Evolutionary conservation across 768 basidiomycete genomes (phyloP).

Genomic region (Mrakia gelida): DNA sequence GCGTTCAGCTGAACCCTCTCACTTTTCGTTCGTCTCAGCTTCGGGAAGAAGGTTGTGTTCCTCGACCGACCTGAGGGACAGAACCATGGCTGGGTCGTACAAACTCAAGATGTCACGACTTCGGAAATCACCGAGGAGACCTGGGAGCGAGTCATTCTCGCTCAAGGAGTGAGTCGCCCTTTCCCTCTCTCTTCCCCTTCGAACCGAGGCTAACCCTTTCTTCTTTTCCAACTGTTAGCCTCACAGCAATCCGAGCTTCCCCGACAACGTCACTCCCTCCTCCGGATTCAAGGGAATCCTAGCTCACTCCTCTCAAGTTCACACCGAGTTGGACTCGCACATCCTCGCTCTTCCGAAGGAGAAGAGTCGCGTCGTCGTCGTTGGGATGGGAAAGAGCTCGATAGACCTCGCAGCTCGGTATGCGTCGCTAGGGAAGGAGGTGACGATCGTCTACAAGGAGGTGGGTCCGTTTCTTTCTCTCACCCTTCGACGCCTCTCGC

Average conservation of each 20-base stretch:
- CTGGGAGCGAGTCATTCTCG: background rate
- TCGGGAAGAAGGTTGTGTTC: background rate
- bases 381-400: slow-evolving; percentile 3
- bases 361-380: background rate
- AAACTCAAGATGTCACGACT: background rate
- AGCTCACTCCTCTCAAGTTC: slow-evolving; percentile 8
- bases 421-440: background rate
- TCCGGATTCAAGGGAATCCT: background rate
- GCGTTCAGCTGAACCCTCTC: background rate
- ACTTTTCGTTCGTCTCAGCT: background rate
- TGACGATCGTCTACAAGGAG: slow-evolving; percentile 9
- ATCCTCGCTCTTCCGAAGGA: background rate
- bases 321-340: background rate
- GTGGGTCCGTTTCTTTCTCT: background rate
- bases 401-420: slow-evolving; percentile 7
- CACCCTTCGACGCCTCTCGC: background rate
- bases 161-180: background rate
- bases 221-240: background rate
- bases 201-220: background rate
- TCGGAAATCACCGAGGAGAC: background rate
- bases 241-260: slow-evolving; percentile 7
- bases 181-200: background rate
- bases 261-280: background rate
- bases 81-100: background rate
- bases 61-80: background rate